A percentile compares a stretch with the other conserved stretches of the same genome.
Evolutionary conservation across 2,329 filamentous ascomycete genomes (phyloP).

Genomic region (Chrysosporium queenslandicum): DNA sequence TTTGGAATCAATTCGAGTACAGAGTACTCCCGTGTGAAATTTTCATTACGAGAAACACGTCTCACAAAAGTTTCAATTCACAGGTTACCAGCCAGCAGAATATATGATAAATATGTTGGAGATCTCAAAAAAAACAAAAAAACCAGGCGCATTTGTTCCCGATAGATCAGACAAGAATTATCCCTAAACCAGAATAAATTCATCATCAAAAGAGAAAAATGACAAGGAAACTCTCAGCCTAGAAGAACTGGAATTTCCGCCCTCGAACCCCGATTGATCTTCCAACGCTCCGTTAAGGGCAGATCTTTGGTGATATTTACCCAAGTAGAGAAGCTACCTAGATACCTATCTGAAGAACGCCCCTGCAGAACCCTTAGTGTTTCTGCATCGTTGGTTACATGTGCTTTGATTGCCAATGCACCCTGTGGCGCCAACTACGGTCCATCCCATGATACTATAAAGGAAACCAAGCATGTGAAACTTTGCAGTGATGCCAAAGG

Average conservation of each 20-base stretch:
- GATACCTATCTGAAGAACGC: conserved; percentile 4
- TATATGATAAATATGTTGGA: neutral
- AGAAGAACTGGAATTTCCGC: neutral
- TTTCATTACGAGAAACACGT: neutral
- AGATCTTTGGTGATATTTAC: conserved; percentile 2
- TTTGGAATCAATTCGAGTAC: neutral
- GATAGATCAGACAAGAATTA: neutral
- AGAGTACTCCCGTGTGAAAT: too few species aligned
- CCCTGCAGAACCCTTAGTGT: conserved; percentile 12
- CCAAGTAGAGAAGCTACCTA: neutral
- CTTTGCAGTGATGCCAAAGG: neutral
- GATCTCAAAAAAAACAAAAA: neutral
- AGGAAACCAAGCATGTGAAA: neutral
- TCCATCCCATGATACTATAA: neutral
- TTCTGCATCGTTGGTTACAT: conserved; percentile 12
- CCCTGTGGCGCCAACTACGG: neutral
- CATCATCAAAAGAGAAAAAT: too few species aligned
- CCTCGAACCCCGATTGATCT: neutral
- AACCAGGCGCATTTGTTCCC: too few species aligned
- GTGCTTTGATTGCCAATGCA: neutral
- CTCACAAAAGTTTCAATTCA: neutral
- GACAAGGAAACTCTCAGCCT: neutral
- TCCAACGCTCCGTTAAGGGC: conserved; percentile 14
- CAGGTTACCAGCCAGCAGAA: neutral
- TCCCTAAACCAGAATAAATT: too few species aligned